Percentiles rank a stretch among this genome's conserved stretches.
These are phyloP conservation scores for Neopestalotiopsis clavispora DNA, from an alignment of 2,329 filamentous ascomycete species.

Conservation along the genomic window DNA sequence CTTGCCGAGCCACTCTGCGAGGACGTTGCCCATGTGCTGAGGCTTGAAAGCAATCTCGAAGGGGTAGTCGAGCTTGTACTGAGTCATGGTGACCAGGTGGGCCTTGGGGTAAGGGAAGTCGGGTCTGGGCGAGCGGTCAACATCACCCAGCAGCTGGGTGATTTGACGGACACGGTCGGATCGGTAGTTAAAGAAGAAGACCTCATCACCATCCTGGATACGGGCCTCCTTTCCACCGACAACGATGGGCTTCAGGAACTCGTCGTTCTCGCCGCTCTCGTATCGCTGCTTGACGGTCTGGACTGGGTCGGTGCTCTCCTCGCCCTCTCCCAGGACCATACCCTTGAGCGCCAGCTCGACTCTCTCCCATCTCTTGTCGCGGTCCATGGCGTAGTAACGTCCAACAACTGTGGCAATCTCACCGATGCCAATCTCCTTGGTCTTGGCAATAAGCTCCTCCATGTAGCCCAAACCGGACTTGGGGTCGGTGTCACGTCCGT, in stretches of 20 bases:
- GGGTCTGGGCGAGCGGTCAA: constrained; percentile 87
- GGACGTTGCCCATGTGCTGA: constrained; percentile 96
- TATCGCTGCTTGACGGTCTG: constrained; percentile 88
- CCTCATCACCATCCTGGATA: constrained; percentile 87
- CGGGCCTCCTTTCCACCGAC: constrained; percentile 84
- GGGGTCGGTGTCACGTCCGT: constrained; percentile 96
- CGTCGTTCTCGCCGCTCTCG: constrained; percentile 85
- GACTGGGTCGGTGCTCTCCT: constrained; percentile 82
- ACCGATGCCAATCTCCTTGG: constrained; percentile 83
- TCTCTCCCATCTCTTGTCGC: constrained; percentile 98
- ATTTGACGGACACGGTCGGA: constrained; percentile 97
- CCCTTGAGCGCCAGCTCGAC: constrained; percentile 90
- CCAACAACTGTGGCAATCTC: constrained; percentile 93
- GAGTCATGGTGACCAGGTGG: constrained; percentile 94
- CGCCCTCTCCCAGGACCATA: constrained; percentile 83
- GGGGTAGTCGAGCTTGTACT: constrained; percentile 94
- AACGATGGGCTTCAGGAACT: constrained; percentile 98
- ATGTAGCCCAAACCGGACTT: constrained; percentile 91
- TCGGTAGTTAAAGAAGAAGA: constrained; percentile 99
- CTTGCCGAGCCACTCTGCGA: constrained; percentile 94
- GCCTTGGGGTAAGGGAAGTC: constrained; percentile 95
- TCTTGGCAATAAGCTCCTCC: constrained; percentile 80
- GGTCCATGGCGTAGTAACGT: constrained; percentile 98
- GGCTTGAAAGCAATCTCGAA: constrained; percentile 93
- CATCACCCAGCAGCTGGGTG: constrained; percentile 88